A percentile compares a stretch with the other conserved stretches of the same genome.
phyloP scores from a whole-genome alignment of 768 basidiomycete species.

The Amanita exitialis region DNA sequence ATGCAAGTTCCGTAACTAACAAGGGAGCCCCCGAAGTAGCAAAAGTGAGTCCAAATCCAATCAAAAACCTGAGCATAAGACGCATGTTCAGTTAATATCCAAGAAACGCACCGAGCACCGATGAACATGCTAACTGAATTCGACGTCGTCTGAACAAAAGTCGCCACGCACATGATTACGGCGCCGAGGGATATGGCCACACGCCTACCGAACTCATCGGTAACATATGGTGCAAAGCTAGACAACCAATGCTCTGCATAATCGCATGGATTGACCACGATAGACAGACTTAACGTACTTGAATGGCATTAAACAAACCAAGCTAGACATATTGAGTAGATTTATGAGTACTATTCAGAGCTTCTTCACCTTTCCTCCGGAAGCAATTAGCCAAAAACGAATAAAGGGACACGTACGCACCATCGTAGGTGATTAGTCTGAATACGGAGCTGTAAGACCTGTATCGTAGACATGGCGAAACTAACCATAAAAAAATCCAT shows the following conservation, averaged over 20 bases:
- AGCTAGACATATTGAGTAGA: constrained; percentile 16
- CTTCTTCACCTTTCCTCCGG: too few species aligned
- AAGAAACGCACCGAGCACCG: too few species aligned
- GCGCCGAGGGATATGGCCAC: too few species aligned
- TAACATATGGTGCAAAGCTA: too few species aligned
- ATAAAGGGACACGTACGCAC: constrained; percentile 6
- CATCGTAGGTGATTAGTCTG: constrained; percentile 48
- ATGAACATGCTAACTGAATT: too few species aligned
- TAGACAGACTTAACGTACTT: constrained; percentile 28
- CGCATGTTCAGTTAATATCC: not conserved
- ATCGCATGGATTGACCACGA: not conserved
- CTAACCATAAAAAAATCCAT: constrained; percentile 56
- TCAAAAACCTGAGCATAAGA: constrained; percentile 31
- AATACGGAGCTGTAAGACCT: too few species aligned
- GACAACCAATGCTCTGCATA: too few species aligned
- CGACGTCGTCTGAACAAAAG: too few species aligned
- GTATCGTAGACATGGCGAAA: too few species aligned
- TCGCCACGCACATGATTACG: too few species aligned
- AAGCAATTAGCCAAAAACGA: not conserved
- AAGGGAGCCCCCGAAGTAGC: constrained; percentile 66
- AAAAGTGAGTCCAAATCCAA: constrained; percentile 58
- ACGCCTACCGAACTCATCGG: too few species aligned
- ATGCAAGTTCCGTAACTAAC: constrained; percentile 65
- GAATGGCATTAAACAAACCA: constrained; percentile 54
- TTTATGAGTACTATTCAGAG: not conserved